Percentiles rank a stretch among this genome's conserved stretches.
These are phyloP conservation scores for Spatholobus suberectus DNA, from an alignment of 306 rosid genomes.

Conservation along the genomic window DNA sequence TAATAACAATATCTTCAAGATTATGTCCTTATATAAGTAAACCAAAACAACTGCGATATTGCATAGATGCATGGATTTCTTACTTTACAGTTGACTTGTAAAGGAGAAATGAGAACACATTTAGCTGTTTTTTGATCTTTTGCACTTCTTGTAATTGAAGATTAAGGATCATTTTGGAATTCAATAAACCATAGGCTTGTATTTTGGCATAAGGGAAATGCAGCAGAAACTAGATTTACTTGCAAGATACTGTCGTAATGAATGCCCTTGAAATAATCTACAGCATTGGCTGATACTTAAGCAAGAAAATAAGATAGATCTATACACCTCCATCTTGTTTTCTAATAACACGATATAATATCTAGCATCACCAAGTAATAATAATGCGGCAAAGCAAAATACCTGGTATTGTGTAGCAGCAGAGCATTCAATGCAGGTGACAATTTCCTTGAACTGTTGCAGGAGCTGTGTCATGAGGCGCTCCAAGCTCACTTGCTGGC, in stretches of 20 bases:
- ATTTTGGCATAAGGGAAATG: slow-evolving; percentile 32
- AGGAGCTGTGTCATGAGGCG: slow-evolving; percentile 49
- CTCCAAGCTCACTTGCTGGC: slow-evolving; percentile 57
- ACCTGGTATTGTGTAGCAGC: slow-evolving; percentile 60
- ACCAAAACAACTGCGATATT: slow-evolving; percentile 17
- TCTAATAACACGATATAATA: neutral
- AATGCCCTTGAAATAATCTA: slow-evolving; percentile 10
- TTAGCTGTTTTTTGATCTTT: slow-evolving; percentile 26
- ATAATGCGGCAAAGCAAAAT: slow-evolving; percentile 8
- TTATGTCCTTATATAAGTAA: slow-evolving; percentile 12
- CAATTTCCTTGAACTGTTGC: slow-evolving; percentile 42
- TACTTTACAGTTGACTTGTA: slow-evolving; percentile 19
- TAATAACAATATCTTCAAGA: slow-evolving; percentile 22
- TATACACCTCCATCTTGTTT: slow-evolving; percentile 21
- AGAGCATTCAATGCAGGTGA: slow-evolving; percentile 59
- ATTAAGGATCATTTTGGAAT: slow-evolving; percentile 29
- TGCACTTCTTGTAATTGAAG: slow-evolving; percentile 15
- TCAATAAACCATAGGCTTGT: slow-evolving; percentile 20
- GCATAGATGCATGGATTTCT: slow-evolving; percentile 9
- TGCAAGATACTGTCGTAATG: slow-evolving; percentile 5
- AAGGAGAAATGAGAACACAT: slow-evolving; percentile 28
- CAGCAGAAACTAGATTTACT: slow-evolving; percentile 2
- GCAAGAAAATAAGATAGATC: neutral
- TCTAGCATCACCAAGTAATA: slow-evolving; percentile 16
- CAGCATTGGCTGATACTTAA: slow-evolving; percentile 10